Evolutionary conservation across 139 green algal genomes (phyloP), one percentile per base, ranked within the genome.

Genomic region (Coelastrella sp.): DNA sequence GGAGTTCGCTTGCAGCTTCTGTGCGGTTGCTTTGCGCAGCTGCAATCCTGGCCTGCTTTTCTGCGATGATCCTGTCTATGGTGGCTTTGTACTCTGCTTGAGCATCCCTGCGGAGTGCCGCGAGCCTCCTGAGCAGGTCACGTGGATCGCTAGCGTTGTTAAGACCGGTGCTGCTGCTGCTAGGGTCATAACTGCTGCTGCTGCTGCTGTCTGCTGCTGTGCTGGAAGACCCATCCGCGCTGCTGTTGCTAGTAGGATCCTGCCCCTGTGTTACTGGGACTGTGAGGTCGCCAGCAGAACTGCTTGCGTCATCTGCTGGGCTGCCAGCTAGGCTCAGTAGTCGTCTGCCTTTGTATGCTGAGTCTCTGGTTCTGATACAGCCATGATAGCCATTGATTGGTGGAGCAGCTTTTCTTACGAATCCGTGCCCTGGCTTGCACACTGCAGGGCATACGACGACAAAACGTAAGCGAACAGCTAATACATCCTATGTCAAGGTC

Each of bases 361-460:
- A 8, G 13, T 79, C 60, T 22, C 82, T 79, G 82, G 22, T 47
- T n/a, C 81, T 11, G 23, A 76, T 80, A 23, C 82, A 61, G 5
- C 82, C 82, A 88, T 88, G 23, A 11, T 61, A 65, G 61, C 65
- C 16, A 56, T 77, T 88, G 60, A 56, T 88, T 77, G 64, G 23
- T 6, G 80, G 65, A 56, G 54, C 82, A 66, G 56, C 17, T 19
- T 78, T 66, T 23, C 65, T 64, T 16, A 88, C 82, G 7, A 65
- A 71, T 22, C 82, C 65, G 77, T 88, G 82, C 11, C 82, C 82
- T 64, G 82, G 82, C 82, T 64, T 77, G 82, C 82, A 88, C 3
- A 65, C 65, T 88, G 82, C 65, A 47, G 22, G 3, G 13, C 19
- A 47, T 23, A 65, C 47, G 58, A 32, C 47, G 13, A 32, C 32